Percentiles rank a stretch among this genome's conserved stretches.
These are phyloP conservation scores for Lathyrus tuberosus DNA, from an alignment of 306 rosid species.

Conservation along the genomic window DNA sequence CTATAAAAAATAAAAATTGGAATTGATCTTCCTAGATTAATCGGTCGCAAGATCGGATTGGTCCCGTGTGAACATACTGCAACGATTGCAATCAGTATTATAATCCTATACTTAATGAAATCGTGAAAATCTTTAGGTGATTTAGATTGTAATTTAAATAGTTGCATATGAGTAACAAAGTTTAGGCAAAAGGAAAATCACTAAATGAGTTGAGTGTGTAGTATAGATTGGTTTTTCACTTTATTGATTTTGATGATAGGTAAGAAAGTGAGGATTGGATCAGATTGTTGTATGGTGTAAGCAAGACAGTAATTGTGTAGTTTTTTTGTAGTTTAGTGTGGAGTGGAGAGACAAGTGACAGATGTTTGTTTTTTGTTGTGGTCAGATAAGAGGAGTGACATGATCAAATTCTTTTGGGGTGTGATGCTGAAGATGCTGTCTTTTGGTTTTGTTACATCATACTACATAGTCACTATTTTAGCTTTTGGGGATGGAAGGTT, in stretches of 20 bases:
- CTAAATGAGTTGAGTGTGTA: not conserved
- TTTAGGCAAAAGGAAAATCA: no score
- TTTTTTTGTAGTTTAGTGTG: conserved; percentile 39
- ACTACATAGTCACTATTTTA: conserved; percentile 14
- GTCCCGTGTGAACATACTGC: no score
- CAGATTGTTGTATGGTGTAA: conserved; percentile 28
- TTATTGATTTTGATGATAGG: conserved; percentile 29
- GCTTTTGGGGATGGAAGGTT: conserved; percentile 19
- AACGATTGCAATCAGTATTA: no score
- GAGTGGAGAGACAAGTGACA: conserved; percentile 38
- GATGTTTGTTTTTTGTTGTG: conserved; percentile 28
- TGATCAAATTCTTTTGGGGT: conserved; percentile 42
- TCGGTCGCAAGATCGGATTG: no score
- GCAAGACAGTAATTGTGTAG: conserved; percentile 1
- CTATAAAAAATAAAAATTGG: no score
- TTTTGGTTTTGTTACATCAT: conserved; percentile 39
- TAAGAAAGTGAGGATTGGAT: not conserved
- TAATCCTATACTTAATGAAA: no score
- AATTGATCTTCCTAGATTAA: no score
- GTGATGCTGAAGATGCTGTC: conserved; percentile 42
- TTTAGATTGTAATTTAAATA: no score
- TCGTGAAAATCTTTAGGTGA: no score
- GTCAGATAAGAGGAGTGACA: conserved; percentile 27
- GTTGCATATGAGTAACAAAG: no score
- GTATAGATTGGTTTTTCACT: conserved; percentile 3